Percentiles rank a stretch among this genome's conserved stretches.
Evolutionary conservation across 1,284 basidiomycete genomes (phyloP).

Genomic region (Ustilago xerochloae): DNA sequence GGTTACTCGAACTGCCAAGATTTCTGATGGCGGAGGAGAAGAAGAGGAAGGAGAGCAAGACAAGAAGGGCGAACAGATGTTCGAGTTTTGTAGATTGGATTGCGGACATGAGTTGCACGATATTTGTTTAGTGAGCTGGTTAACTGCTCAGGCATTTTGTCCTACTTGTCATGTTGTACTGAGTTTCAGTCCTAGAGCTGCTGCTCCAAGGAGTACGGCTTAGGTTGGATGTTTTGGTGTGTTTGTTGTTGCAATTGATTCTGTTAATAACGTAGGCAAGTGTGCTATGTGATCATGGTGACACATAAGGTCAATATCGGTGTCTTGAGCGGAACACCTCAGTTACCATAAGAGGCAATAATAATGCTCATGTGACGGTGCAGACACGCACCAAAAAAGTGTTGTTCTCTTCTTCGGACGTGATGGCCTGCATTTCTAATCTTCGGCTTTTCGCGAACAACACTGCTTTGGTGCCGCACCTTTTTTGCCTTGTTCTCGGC

Average conservation of each 20-base stretch:
- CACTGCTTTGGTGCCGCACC: background rate
- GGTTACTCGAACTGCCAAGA: conserved; percentile 15
- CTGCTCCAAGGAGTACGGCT: background rate
- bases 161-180: conserved; percentile 52
- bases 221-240: background rate
- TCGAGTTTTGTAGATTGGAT: conserved; percentile 44
- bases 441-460: background rate
- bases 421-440: conserved; percentile 13
- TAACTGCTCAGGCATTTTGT: conserved; percentile 54
- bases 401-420: conserved; percentile 13
- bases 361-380: conserved; percentile 38
- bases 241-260: background rate
- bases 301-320: background rate
- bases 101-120: conserved; percentile 57
- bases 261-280: background rate
- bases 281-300: background rate
- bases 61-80: background rate
- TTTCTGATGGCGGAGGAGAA: background rate
- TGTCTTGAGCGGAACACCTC: conserved; percentile 11
- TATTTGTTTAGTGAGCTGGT: conserved; percentile 51
- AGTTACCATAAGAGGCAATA: conserved; percentile 35
- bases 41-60: background rate
- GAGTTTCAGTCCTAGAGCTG: conserved; percentile 35
- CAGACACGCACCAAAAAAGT: conserved; percentile 15
- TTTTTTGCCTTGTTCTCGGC: background rate